Conservation (phyloP, 345 rosid species). For the Lepidium sativum region DNA sequence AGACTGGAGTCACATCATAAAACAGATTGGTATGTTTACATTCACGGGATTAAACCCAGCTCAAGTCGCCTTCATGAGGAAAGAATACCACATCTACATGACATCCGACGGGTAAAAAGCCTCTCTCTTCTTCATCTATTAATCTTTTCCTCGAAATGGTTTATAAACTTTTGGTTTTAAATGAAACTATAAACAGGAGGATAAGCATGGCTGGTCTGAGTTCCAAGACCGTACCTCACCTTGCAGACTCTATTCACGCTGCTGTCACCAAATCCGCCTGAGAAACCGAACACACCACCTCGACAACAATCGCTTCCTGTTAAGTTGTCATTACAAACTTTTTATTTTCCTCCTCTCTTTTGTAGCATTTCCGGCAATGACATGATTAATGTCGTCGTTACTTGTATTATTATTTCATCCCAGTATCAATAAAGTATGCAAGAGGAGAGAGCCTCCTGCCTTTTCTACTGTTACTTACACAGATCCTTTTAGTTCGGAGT, state of each 20-base stretch:
- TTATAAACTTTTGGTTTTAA: not conserved
- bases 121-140: not conserved
- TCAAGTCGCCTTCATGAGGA: slow-evolving; percentile 59
- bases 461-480: not conserved
- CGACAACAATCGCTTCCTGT: not conserved
- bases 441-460: not conserved
- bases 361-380: not conserved
- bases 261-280: slow-evolving; percentile 35
- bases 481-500: not conserved
- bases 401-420: not conserved
- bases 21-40: slow-evolving; percentile 80
- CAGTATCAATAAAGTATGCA: slow-evolving; percentile 3
- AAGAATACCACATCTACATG: slow-evolving; percentile 71
- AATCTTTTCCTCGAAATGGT: not conserved
- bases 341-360: not conserved
- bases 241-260: slow-evolving; percentile 65
- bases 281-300: not conserved
- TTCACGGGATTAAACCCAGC: slow-evolving; percentile 58
- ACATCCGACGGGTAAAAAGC: slow-evolving; percentile 62
- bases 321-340: not conserved
- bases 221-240: slow-evolving; percentile 60
- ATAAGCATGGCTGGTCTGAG: slow-evolving; percentile 81
- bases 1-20: slow-evolving; percentile 72
- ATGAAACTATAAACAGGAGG: slow-evolving; percentile 36
- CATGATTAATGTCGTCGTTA: not conserved